These are phyloP conservation scores for Russula ochroleuca DNA, from an alignment of 768 basidiomycete species.

Conservation along the genomic window DNA sequence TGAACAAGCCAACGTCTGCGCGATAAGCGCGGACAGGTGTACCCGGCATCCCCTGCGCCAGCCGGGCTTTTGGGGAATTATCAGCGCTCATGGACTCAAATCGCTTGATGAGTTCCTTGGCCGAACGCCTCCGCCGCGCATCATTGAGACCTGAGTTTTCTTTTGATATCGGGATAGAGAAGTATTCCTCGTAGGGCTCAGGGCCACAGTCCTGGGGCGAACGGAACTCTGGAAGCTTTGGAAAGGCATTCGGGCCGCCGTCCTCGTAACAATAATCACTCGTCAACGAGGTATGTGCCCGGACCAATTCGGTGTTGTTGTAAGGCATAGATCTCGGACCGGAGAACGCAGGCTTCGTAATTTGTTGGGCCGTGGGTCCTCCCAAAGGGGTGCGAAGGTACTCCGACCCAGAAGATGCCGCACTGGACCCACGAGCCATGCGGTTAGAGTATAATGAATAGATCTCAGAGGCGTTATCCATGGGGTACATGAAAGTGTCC, in stretches of 20 bases:
- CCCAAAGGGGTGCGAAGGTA: constrained; percentile 20
- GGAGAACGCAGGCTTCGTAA: background rate
- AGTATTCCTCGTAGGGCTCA: constrained; percentile 27
- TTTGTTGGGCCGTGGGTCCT: background rate
- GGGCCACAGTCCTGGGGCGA: constrained; percentile 22
- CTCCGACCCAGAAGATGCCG: constrained; percentile 10
- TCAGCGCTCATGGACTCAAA: constrained; percentile 44
- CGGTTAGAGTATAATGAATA: constrained; percentile 25
- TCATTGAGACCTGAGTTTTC: background rate
- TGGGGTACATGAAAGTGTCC: background rate
- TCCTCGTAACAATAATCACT: constrained; percentile 15
- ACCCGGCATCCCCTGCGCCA: constrained; percentile 12
- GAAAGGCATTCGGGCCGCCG: constrained; percentile 3
- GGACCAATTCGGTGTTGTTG: constrained; percentile 12
- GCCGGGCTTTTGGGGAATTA: background rate
- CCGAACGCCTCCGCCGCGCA: constrained; percentile 31
- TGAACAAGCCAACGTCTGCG: constrained; percentile 26
- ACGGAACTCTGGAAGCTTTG: constrained; percentile 22
- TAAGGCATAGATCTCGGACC: constrained; percentile 22
- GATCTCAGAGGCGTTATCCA: constrained; percentile 27
- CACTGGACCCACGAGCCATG: constrained; percentile 11
- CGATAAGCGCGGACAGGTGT: constrained; percentile 25
- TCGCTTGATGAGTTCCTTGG: constrained; percentile 50
- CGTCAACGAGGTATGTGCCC: constrained; percentile 11
- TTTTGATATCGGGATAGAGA: constrained; percentile 18